These are phyloP conservation scores for Sporothrix dimorphospora DNA, from an alignment of 2,329 filamentous ascomycete species.

Conservation along the genomic window DNA sequence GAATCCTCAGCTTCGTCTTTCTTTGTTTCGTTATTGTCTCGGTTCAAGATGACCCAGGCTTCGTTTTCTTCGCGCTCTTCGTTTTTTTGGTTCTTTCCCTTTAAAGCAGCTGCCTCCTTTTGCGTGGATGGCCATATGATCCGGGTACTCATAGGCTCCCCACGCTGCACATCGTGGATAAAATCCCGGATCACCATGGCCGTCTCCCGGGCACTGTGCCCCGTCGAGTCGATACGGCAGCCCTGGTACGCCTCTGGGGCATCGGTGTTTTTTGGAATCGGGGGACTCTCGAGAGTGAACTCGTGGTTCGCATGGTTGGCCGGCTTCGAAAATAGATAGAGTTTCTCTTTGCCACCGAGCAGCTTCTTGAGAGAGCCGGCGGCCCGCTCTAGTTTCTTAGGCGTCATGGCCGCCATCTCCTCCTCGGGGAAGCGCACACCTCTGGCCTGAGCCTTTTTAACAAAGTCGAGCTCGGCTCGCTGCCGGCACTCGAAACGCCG, in stretches of 20 bases:
- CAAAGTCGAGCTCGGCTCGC: neutral
- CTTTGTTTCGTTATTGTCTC: neutral
- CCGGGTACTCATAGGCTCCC: neutral
- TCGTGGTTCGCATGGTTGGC: neutral
- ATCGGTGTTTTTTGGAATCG: no score
- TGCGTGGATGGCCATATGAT: neutral
- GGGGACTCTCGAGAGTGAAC: neutral
- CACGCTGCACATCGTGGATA: conserved; percentile 22
- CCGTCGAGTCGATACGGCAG: conserved; percentile 22
- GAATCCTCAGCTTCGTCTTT: neutral
- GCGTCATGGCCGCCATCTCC: neutral
- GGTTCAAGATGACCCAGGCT: neutral
- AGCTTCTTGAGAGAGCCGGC: neutral
- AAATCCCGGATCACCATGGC: conserved; percentile 14
- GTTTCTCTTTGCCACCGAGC: neutral
- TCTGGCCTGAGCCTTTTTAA: neutral
- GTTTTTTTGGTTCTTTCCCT: neutral
- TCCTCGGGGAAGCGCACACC: neutral
- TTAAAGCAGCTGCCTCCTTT: neutral
- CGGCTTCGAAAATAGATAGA: neutral
- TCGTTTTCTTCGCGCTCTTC: neutral
- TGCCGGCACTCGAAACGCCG: conserved; percentile 5
- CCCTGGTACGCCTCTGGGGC: neutral
- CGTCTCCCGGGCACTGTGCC: neutral
- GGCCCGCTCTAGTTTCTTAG: neutral